Conservation (phyloP, 768 basidiomycete species). For the Lactarius hatsudake region DNA sequence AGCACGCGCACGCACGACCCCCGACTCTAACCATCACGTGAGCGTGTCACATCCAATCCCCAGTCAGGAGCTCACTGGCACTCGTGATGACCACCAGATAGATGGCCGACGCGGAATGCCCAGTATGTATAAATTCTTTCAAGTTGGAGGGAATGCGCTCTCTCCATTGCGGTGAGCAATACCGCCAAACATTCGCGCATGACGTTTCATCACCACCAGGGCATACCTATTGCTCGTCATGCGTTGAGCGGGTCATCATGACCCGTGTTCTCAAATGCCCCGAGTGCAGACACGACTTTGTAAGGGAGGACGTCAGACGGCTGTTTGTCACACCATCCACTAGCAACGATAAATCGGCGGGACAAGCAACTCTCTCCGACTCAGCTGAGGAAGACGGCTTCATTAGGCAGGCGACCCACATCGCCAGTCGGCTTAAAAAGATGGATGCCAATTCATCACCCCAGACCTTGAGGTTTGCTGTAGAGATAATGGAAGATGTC, state of each 20-base stretch:
- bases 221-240: constrained; percentile 19
- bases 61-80: not conserved
- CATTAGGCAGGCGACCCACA: constrained; percentile 17
- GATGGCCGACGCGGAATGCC: constrained; percentile 15
- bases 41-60: constrained; percentile 6
- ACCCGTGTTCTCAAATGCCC: constrained; percentile 7
- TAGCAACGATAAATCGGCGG: not conserved
- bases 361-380: not conserved
- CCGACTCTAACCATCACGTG: constrained; percentile 19
- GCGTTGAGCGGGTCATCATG: constrained; percentile 1
- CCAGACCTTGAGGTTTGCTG: constrained; percentile 11
- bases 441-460: constrained; percentile 1
- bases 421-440: constrained; percentile 10
- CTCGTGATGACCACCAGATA: not conserved
- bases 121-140: constrained; percentile 20
- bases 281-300: constrained; percentile 16
- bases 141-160: constrained; percentile 8
- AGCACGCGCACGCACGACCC: not conserved
- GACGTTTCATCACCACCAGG: constrained; percentile 1
- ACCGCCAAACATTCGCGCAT: not conserved
- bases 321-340: constrained; percentile 2
- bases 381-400: constrained; percentile 6
- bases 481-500: constrained; percentile 14
- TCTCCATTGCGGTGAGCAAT: constrained; percentile 18
- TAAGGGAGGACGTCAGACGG: constrained; percentile 1